Conservation (phyloP, 441 rosid genomes). For the Euphorbia schlechtendalii region DNA sequence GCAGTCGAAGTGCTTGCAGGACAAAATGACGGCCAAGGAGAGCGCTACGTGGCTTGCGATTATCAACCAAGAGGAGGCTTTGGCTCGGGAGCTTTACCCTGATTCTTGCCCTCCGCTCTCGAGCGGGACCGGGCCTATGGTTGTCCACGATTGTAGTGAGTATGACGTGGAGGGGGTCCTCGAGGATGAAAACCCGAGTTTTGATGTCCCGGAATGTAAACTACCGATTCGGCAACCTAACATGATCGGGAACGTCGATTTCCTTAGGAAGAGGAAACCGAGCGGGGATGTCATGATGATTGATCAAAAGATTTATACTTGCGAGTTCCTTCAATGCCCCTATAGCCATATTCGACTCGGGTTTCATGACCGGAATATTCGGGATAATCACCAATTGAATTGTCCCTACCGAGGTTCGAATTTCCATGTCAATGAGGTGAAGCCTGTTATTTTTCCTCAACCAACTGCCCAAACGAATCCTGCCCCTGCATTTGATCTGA, state of each 20-base stretch:
- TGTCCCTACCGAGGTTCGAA: conserved; percentile 50
- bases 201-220: no score
- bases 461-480: conserved; percentile 39
- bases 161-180: conserved; percentile 88
- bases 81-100: conserved; percentile 60
- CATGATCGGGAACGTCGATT: conserved; percentile 29
- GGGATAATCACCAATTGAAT: conserved; percentile 79
- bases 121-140: conserved; percentile 44
- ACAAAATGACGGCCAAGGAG: conserved; percentile 93
- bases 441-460: conserved; percentile 49
- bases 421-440: conserved; percentile 52
- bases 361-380: conserved; percentile 52
- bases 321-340: conserved; percentile 70
- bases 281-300: conserved; percentile 36
- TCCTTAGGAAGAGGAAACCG: conserved; percentile 60
- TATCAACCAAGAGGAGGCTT: conserved; percentile 61
- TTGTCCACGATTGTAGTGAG: conserved; percentile 58
- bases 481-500: conserved; percentile 34
- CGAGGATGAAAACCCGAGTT: no score
- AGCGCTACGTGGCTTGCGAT: conserved; percentile 81
- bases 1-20: conserved; percentile 83
- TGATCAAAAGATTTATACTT: conserved; percentile 57
- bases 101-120: conserved; percentile 53
- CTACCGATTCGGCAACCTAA: conserved; percentile 27
- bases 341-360: conserved; percentile 52